phyloP scores from a whole-genome alignment of 495 filamentous ascomycete species.

The Daldinia bambusicola region DNA sequence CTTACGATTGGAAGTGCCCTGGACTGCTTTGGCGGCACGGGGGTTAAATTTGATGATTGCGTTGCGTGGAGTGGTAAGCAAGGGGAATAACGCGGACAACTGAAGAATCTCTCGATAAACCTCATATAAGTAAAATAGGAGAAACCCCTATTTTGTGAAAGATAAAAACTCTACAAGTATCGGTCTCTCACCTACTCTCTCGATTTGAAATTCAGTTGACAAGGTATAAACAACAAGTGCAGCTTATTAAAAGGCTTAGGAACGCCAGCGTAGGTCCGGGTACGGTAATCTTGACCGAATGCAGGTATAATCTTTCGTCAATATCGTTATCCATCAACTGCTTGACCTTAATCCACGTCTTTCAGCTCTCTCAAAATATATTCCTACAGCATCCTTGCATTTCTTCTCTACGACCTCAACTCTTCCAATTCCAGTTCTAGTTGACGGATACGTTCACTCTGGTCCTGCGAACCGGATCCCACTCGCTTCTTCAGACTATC shows the following conservation, averaged over 20 bases:
- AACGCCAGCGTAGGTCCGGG: constrained; percentile 24
- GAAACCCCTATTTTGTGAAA: constrained; percentile 5
- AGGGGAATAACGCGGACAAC: constrained; percentile 4
- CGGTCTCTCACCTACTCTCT: constrained; percentile 6
- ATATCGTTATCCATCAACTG: constrained; percentile 44
- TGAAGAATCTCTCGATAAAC: not conserved
- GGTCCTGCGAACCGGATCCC: constrained; percentile 64
- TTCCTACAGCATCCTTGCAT: constrained; percentile 11
- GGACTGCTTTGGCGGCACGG: constrained; percentile 91
- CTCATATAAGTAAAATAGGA: not conserved
- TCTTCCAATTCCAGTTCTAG: constrained; percentile 75
- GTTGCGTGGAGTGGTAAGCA: constrained; percentile 80
- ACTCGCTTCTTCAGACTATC: constrained; percentile 74
- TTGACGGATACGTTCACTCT: constrained; percentile 75
- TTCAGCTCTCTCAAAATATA: constrained; percentile 32
- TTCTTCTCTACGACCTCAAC: constrained; percentile 50
- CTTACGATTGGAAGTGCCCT: constrained; percentile 95
- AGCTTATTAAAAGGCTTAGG: constrained; percentile 20
- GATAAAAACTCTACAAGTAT: constrained; percentile 17
- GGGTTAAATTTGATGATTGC: constrained; percentile 88
- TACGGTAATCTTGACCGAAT: constrained; percentile 30
- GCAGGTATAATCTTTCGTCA: constrained; percentile 43
- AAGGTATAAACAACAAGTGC: constrained; percentile 31
- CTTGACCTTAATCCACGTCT: constrained; percentile 13
- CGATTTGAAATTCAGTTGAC: constrained; percentile 12